These are phyloP conservation scores for Starmera quercuum DNA, from an alignment of 805 yeast genomes.

Conservation along the genomic window DNA sequence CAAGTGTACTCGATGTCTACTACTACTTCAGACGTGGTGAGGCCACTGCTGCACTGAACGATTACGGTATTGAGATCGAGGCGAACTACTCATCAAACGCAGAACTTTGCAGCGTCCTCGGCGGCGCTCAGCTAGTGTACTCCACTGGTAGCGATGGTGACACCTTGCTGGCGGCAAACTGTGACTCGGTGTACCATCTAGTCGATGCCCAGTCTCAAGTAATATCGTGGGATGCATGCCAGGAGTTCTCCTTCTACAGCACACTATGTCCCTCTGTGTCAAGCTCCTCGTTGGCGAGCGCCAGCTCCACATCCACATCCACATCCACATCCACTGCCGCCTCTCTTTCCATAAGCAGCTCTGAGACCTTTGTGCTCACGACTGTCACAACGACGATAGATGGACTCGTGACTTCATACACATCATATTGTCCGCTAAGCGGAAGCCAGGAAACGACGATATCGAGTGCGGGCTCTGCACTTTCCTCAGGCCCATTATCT, in stretches of 20 bases:
- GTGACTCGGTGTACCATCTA: constrained; percentile 15
- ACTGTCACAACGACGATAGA: constrained; percentile 11
- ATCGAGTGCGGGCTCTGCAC: not conserved
- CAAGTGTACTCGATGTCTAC: constrained; percentile 9
- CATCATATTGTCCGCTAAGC: constrained; percentile 7
- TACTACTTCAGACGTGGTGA: constrained; percentile 15
- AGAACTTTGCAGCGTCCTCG: constrained; percentile 8
- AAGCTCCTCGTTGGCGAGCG: not conserved
- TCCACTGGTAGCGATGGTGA: constrained; percentile 7
- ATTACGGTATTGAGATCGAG: constrained; percentile 11
- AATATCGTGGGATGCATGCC: constrained; percentile 16
- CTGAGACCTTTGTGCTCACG: constrained; percentile 9
- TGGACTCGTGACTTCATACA: constrained; percentile 2
- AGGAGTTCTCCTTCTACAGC: constrained; percentile 18
- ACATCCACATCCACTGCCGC: not conserved
- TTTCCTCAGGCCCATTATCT: constrained; percentile 1
- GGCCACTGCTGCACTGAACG: constrained; percentile 5
- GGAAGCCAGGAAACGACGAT: too few relatives aligned
- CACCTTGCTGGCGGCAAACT: constrained; percentile 16
- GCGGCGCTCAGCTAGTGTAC: constrained; percentile 16
- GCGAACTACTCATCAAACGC: constrained; percentile 8
- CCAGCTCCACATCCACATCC: not conserved
- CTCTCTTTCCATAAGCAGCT: not conserved
- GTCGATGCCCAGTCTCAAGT: constrained; percentile 7
- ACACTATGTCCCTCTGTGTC: constrained; percentile 5